These are phyloP conservation scores for Tetradesmus obliquus DNA, from an alignment of 139 green algal species.

Conservation along the genomic window DNA sequence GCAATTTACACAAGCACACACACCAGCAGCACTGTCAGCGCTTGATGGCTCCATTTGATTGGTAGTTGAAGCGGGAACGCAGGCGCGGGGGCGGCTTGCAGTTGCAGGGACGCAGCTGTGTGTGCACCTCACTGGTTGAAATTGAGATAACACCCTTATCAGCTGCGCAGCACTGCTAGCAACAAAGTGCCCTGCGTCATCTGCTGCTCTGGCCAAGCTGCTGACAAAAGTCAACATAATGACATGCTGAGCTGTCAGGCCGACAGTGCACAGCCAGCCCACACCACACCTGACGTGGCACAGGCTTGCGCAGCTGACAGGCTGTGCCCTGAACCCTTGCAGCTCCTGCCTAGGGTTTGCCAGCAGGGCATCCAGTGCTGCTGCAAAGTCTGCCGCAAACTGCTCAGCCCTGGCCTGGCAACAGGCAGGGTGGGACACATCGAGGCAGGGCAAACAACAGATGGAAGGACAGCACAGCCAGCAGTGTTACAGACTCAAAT, in stretches of 20 bases:
- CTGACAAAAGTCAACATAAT: too few relatives aligned
- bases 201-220: too few relatives aligned
- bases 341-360: conserved; percentile 46
- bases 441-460: too few relatives aligned
- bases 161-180: not conserved
- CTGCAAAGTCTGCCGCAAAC: conserved; percentile 56
- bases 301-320: conserved; percentile 57
- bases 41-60: not conserved
- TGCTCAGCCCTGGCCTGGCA: conserved; percentile 53
- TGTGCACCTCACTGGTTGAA: not conserved
- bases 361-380: conserved; percentile 51
- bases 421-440: too few relatives aligned
- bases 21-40: not conserved
- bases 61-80: not conserved
- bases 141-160: not conserved
- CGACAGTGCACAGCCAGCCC: too few relatives aligned
- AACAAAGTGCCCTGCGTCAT: too few relatives aligned
- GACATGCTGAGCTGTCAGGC: too few relatives aligned
- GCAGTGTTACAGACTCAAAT: not conserved
- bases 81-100: not conserved
- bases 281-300: conserved; percentile 54
- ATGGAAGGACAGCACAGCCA: not conserved
- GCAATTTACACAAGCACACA: conserved; percentile 9
- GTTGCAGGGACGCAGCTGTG: not conserved
- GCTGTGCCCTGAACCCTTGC: conserved; percentile 49